Evolutionary conservation across 345 rosid genomes (phyloP), one percentile per base, ranked within the genome.

Genomic region (Diplotaxis tenuifolia): DNA sequence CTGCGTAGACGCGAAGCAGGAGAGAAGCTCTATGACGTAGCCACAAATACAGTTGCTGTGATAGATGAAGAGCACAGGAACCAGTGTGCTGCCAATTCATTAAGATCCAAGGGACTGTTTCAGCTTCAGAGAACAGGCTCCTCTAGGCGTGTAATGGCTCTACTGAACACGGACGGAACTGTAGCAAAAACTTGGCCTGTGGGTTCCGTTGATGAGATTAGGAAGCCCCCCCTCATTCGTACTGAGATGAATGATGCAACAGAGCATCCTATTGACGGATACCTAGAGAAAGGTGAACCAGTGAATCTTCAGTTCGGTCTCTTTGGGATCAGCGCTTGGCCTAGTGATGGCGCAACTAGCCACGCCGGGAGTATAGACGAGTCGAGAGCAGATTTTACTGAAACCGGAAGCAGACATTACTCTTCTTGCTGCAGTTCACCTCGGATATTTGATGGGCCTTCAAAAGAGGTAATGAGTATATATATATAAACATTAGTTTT

Each of bases 401-500:
- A 96, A 63, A 85, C 82, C 28, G 95, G 97, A 52, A 92, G 99
- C 69, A 89, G 83, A 79, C 84, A 90, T 67, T 82, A 84, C 70
- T 96, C 98, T 68, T 96, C 98, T 70, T 86, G 95, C 80, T 96
- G 99, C 79, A 96, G 99, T 80, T 96, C 98, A 2, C 99, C 99
- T 0, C 84, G 92, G 76, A 77, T 78, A 42, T 84, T 88, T 31
- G 98, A 90, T 65, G 92, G 97, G 68, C 93, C 83, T 64, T 67
- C 96, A 49, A 96, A 96, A 80, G 97, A 92, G 97, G 99, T 89
- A 84, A 18, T 8, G 61, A 7, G 7, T 54, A 52, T 20, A 8
- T 19, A 20, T 54, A 52, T 20, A 8, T 19, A 20, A n/a, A 47
- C 10, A 31, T 59, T n/a, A 0, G 4, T 12, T 18, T 18, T 8